These are phyloP conservation scores for Teratosphaeria viscida DNA, from an alignment of 2,329 filamentous ascomycete genomes.

Conservation along the genomic window DNA sequence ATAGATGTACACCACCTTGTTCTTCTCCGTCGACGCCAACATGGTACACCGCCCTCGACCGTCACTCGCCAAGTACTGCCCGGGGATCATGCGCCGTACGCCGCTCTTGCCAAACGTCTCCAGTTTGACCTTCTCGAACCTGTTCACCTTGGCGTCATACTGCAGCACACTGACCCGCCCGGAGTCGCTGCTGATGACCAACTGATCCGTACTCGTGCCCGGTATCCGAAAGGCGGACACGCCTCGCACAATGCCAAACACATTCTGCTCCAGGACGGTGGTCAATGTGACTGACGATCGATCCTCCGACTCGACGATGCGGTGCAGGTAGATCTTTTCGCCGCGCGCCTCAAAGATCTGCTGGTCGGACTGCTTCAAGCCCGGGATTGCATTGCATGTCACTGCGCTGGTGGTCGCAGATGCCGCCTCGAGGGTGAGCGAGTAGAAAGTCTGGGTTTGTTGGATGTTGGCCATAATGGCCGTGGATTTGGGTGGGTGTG, in stretches of 20 bases:
- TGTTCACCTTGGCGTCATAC: conserved; percentile 76
- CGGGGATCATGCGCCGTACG: conserved; percentile 82
- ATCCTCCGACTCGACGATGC: conserved; percentile 51
- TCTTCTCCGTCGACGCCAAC: conserved; percentile 92
- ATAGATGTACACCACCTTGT: conserved; percentile 97
- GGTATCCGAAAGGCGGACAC: conserved; percentile 84
- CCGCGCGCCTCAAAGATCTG: conserved; percentile 92
- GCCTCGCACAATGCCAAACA: conserved; percentile 89
- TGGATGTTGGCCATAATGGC: conserved; percentile 86
- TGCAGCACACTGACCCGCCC: conserved; percentile 90
- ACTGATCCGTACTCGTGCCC: conserved; percentile 82
- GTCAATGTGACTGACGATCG: conserved; percentile 68
- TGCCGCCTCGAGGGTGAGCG: conserved; percentile 86
- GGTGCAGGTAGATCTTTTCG: conserved; percentile 76
- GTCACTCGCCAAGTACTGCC: conserved; percentile 91
- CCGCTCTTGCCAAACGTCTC: conserved; percentile 99
- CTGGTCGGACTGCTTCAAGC: conserved; percentile 82
- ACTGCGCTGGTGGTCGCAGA: conserved; percentile 84
- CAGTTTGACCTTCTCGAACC: conserved; percentile 79
- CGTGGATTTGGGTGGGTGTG: neutral
- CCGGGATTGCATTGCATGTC: conserved; percentile 70
- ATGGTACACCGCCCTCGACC: conserved; percentile 92
- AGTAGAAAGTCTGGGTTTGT: conserved; percentile 91
- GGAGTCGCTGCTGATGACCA: conserved; percentile 91
- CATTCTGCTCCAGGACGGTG: conserved; percentile 79